Percentiles rank a stretch among this genome's conserved stretches.
Evolutionary conservation across 2,329 filamentous ascomycete species (phyloP).

Genomic region (Rhynchosporium graminicola): DNA sequence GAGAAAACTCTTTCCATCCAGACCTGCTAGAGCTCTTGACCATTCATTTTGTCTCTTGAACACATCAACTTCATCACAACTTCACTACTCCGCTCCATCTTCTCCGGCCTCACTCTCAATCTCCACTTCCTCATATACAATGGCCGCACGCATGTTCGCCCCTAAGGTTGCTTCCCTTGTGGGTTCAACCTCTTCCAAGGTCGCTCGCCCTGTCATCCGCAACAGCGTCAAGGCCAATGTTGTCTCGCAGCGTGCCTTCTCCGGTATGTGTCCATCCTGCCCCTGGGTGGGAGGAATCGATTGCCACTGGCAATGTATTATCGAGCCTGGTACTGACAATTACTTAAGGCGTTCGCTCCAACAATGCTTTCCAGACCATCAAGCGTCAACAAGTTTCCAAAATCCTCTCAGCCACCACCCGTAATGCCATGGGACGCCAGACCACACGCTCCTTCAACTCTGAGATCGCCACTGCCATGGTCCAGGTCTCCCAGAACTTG

Average conservation of each 20-base stretch:
- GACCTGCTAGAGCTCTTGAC: slow-evolving; percentile 21
- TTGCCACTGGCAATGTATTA: slow-evolving; percentile 11
- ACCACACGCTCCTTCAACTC: slow-evolving; percentile 77
- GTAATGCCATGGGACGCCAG: slow-evolving; percentile 56
- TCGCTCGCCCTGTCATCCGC: slow-evolving; percentile 74
- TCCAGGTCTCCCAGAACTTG: slow-evolving; percentile 88
- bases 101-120: slow-evolving; percentile 29
- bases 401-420: slow-evolving; percentile 58
- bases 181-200: slow-evolving; percentile 62
- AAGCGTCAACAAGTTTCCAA: slow-evolving; percentile 72
- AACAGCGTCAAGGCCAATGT: slow-evolving; percentile 60
- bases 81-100: slow-evolving; percentile 26
- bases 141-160: slow-evolving; percentile 78
- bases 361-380: slow-evolving; percentile 42
- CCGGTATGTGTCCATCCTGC: slow-evolving; percentile 56
- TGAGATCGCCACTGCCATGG: slow-evolving; percentile 84
- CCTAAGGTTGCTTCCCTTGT: slow-evolving; percentile 76
- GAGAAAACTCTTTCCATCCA: slow-evolving; percentile 26
- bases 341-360: slow-evolving; percentile 35
- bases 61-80: slow-evolving; percentile 21
- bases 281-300: neutral
- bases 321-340: slow-evolving; percentile 42
- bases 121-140: slow-evolving; percentile 54
- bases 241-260: slow-evolving; percentile 69
- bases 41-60: slow-evolving; percentile 26